Conservation (phyloP, 2,329 filamentous ascomycete genomes). For the Trichoderma sp. region DNA sequence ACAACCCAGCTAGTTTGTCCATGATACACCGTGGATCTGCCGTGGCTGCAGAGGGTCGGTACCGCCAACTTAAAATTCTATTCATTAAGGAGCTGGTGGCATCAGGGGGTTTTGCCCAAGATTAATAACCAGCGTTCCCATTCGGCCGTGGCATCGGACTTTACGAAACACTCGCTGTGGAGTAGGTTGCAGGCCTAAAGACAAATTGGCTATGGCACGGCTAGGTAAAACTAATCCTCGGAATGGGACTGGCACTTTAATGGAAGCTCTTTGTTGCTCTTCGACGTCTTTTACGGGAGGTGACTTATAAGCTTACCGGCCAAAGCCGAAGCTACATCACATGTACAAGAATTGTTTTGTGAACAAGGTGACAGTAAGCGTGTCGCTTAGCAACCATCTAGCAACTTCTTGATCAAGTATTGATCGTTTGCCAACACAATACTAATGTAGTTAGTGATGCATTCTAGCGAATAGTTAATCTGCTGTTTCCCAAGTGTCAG, state of each 20-base stretch:
- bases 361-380: not conserved
- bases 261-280: not conserved
- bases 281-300: not conserved
- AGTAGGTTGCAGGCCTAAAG: not conserved
- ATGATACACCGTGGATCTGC: not conserved
- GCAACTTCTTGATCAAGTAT: not conserved
- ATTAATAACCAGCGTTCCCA: not conserved
- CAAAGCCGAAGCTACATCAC: not conserved
- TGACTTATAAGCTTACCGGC: not conserved
- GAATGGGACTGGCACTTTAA: not conserved
- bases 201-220: not conserved
- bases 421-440: not conserved
- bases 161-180: not conserved
- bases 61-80: not conserved
- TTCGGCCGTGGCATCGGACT: not conserved
- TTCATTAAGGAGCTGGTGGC: not conserved
- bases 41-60: not conserved
- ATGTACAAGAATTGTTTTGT: not conserved
- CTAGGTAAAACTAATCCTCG: not conserved
- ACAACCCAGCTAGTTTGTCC: not conserved
- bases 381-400: not conserved
- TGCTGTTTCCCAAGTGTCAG: not conserved
- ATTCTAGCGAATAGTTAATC: not conserved
- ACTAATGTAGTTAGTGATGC: not conserved
- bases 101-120: not conserved